Percentiles rank a stretch among this genome's conserved stretches.
phyloP scores from a whole-genome alignment of 768 basidiomycete species.

The Calocera viscosa region DNA sequence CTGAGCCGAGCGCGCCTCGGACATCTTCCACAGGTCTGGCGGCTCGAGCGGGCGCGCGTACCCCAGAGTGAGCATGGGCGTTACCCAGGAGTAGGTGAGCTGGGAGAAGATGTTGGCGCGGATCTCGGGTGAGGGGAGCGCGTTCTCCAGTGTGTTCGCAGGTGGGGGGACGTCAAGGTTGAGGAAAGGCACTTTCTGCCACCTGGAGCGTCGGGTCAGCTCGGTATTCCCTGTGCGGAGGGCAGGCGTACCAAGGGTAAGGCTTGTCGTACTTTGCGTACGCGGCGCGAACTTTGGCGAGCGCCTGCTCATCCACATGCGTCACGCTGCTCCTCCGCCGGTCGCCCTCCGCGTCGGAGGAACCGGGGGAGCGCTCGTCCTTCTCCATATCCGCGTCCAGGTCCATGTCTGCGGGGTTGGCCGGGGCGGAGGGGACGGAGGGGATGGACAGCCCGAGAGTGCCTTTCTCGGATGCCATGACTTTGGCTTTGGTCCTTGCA shows the following conservation, averaged over 20 bases:
- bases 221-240: not conserved
- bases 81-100: constrained; percentile 66
- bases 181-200: constrained; percentile 16
- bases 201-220: constrained; percentile 20
- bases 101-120: constrained; percentile 47
- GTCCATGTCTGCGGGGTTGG: too few relatives aligned
- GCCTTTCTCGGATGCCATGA: not conserved
- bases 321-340: not conserved
- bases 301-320: constrained; percentile 18
- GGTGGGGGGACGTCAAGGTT: constrained; percentile 22
- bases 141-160: constrained; percentile 25
- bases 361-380: not conserved
- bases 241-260: constrained; percentile 20
- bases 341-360: not conserved
- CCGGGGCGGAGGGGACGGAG: not conserved
- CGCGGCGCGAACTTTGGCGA: constrained; percentile 21
- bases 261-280: constrained; percentile 23
- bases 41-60: constrained; percentile 71
- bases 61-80: constrained; percentile 53
- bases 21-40: constrained; percentile 68
- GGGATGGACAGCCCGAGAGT: not conserved
- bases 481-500: not conserved
- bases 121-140: constrained; percentile 45
- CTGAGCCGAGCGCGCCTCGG: constrained; percentile 45
- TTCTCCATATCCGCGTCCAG: too few relatives aligned